Evolutionary conservation across 345 rosid genomes (phyloP), one percentile per base, ranked within the genome.

Genomic region (Durio zibethinus): DNA sequence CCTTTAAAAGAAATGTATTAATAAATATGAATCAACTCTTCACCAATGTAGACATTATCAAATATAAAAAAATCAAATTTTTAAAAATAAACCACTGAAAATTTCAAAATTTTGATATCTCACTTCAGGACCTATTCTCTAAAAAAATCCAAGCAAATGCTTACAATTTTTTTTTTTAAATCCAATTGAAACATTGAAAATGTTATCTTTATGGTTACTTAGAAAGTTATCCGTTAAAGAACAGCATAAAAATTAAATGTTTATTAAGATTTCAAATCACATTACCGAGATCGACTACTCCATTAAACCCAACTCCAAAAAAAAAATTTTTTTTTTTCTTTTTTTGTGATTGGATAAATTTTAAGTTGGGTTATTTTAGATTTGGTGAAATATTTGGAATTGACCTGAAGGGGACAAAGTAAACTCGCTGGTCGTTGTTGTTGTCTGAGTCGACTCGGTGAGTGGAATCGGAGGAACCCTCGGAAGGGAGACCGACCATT

Each of bases 351-450:
- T 9, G 48, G 40, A 65, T 47, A 29, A 52, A 20, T 31, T 33
- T 70, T 15, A 70, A 69, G 73, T 48, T 10, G 25, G 59, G 57
- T 10, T 48, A 18, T 31, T 70, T 3, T 29, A 75, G 61, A 56
- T 71, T 71, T 71, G 72, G 10, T 27, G 57, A 78, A 70, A 71
- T 20, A 43, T 33, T 36, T 18, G 48, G 43, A 56, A 66, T 70
- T 52, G 76, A 93, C 98, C 97, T 90, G 82, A 82, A 83, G 11
- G 99, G 97, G 42, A 92, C 98, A 80, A 93, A 89, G 91, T 93
- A 93, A 84, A 96, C 89, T 38, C 97, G 90, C 87, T 91, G 98
- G 82, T 89, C 93, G 21, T 21, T 6, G 40, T 9, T 29, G 84
- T 81, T 82, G 84, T 84, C 88, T 29, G 93, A 83, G 83, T 89